These are phyloP conservation scores for Baudoinia panamericana DNA, from an alignment of 495 filamentous ascomycete species.

Conservation along the genomic window DNA sequence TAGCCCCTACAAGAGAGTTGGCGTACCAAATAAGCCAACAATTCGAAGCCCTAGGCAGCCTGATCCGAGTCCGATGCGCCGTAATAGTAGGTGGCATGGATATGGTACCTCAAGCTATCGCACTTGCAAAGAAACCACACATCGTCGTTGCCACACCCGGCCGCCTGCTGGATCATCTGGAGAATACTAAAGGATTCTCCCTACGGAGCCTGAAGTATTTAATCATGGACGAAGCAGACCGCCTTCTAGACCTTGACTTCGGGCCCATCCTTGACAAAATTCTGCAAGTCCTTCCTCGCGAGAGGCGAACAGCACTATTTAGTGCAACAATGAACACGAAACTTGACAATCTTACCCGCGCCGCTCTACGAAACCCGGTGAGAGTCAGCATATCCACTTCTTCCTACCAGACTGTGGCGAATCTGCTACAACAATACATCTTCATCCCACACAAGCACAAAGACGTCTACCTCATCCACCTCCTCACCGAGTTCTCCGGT, in stretches of 20 bases:
- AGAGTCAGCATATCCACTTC: constrained; percentile 59
- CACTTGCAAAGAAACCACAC: constrained; percentile 83
- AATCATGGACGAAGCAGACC: constrained; percentile 90
- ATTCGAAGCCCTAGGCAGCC: constrained; percentile 70
- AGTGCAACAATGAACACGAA: constrained; percentile 88
- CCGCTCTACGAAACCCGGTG: constrained; percentile 66
- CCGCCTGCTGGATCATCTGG: constrained; percentile 79
- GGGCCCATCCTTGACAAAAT: constrained; percentile 86
- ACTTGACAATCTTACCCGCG: constrained; percentile 81
- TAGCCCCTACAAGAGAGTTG: constrained; percentile 85
- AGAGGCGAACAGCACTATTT: constrained; percentile 76
- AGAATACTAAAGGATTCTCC: constrained; percentile 93
- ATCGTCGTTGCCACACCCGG: constrained; percentile 82
- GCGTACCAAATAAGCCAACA: constrained; percentile 78
- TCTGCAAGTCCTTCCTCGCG: constrained; percentile 72
- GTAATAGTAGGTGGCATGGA: constrained; percentile 88
- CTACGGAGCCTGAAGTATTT: constrained; percentile 67
- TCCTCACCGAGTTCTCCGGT: constrained; percentile 76
- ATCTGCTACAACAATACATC: constrained; percentile 66
- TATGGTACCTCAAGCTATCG: constrained; percentile 79
- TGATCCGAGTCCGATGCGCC: constrained; percentile 65
- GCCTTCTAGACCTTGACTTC: constrained; percentile 87
- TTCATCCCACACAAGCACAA: constrained; percentile 85
- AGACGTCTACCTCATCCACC: constrained; percentile 74
- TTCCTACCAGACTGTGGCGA: constrained; percentile 81